phyloP scores from a whole-genome alignment of 2,329 filamentous ascomycete genomes.

The Stemphylium lycopersici region DNA sequence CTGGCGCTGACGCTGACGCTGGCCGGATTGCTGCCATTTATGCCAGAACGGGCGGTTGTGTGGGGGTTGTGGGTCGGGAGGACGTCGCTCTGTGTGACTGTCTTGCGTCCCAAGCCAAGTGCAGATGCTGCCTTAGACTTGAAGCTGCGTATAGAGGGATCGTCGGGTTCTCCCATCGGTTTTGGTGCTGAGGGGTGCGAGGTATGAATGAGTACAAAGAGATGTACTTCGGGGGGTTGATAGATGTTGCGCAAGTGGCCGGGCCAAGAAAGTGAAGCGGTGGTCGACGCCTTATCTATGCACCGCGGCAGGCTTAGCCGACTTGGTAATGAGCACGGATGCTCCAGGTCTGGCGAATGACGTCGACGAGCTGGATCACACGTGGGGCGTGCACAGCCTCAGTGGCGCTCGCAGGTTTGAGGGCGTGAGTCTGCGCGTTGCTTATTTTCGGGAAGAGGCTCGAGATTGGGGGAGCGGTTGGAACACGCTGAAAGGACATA shows the following conservation, averaged over 20 bases:
- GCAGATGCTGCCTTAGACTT: slow-evolving; percentile 56
- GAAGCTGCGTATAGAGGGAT: slow-evolving; percentile 58
- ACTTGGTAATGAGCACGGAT: background rate
- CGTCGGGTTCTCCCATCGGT: slow-evolving; percentile 64
- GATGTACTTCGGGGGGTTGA: slow-evolving; percentile 15
- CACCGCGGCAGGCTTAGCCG: slow-evolving; percentile 14
- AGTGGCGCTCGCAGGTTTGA: slow-evolving; percentile 1
- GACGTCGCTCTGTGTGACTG: slow-evolving; percentile 34
- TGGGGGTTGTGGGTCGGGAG: slow-evolving; percentile 38
- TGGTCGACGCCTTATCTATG: slow-evolving; percentile 25
- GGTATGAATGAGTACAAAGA: slow-evolving; percentile 16
- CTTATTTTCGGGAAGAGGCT: background rate
- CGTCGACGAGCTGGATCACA: slow-evolving; percentile 8
- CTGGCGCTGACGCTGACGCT: background rate
- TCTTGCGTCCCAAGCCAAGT: slow-evolving; percentile 51
- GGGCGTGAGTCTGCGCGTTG: background rate
- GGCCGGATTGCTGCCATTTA: slow-evolving; percentile 7
- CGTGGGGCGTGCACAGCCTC: slow-evolving; percentile 8
- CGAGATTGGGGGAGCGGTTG: background rate
- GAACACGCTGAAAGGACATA: too few species aligned
- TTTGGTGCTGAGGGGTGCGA: slow-evolving; percentile 26
- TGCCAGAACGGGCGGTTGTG: slow-evolving; percentile 22
- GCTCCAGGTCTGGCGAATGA: slow-evolving; percentile 6
- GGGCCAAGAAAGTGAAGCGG: slow-evolving; percentile 29
- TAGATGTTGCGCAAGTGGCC: background rate